Conservation (phyloP, 192 early-diverging fungal genomes). For the Jimgerdemannia flammicorona region DNA sequence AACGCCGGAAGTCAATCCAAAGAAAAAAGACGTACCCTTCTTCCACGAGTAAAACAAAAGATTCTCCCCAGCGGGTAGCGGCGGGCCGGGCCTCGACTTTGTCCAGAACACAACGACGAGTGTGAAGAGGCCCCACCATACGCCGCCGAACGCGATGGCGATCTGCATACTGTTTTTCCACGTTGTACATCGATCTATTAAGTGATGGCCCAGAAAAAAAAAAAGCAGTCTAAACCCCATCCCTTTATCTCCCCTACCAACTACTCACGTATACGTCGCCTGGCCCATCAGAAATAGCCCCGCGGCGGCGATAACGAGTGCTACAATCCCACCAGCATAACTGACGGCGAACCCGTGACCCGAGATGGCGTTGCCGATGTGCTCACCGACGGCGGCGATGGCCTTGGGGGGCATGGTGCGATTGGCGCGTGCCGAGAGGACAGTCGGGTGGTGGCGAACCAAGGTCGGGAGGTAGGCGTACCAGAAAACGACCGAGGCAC, state of each 20-base stretch:
- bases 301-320: slow-evolving; percentile 10
- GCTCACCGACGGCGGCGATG: neutral
- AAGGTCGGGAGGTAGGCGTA: slow-evolving; percentile 50
- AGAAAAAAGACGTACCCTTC: slow-evolving; percentile 21
- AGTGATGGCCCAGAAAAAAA: too few relatives aligned
- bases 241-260: neutral
- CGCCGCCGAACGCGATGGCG: slow-evolving; percentile 34
- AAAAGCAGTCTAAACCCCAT: too few relatives aligned
- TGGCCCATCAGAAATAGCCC: slow-evolving; percentile 3
- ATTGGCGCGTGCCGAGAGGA: neutral
- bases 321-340: slow-evolving; percentile 16
- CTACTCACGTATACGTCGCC: neutral
- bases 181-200: too few relatives aligned
- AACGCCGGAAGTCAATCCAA: too few relatives aligned
- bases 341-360: slow-evolving; percentile 5
- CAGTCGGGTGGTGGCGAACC: slow-evolving; percentile 32
- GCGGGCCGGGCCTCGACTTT: slow-evolving; percentile 35
- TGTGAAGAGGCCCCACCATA: slow-evolving; percentile 43
- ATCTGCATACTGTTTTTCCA: slow-evolving; percentile 21
- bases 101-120: slow-evolving; percentile 36
- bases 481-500: slow-evolving; percentile 47
- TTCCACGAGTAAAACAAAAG: slow-evolving; percentile 39
- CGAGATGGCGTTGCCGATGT: neutral
- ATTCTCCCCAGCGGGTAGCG: slow-evolving; percentile 34
- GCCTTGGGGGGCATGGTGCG: neutral